These are phyloP conservation scores for Moricandia moricandioides DNA, from an alignment of 345 rosid genomes.

Conservation along the genomic window DNA sequence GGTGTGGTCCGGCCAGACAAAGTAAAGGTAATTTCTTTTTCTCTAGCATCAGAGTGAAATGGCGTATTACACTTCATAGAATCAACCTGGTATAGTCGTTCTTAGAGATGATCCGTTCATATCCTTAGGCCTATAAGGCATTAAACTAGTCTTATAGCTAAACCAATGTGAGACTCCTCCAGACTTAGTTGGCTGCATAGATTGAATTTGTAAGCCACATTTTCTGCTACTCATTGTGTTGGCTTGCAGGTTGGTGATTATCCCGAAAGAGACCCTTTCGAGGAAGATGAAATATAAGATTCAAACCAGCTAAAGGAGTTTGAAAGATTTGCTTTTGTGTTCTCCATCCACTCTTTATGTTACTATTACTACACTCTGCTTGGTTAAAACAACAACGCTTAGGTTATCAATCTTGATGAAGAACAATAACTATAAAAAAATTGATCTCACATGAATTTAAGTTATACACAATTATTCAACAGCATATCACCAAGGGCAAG, in stretches of 20 bases:
- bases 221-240: not conserved
- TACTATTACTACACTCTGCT: conserved; percentile 1
- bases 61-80: too few relatives aligned
- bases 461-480: conserved; percentile 21
- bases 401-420: too few relatives aligned
- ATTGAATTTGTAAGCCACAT: not conserved
- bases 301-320: conserved; percentile 6
- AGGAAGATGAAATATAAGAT: conserved; percentile 74
- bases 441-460: too few relatives aligned
- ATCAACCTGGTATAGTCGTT: too few relatives aligned
- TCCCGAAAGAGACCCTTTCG: conserved; percentile 82
- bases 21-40: conserved; percentile 51
- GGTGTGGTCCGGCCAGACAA: conserved; percentile 86
- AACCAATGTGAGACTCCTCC: too few relatives aligned
- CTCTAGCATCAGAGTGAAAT: too few relatives aligned
- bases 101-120: too few relatives aligned
- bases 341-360: conserved; percentile 6
- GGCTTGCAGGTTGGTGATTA: conserved; percentile 75
- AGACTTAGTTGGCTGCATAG: not conserved
- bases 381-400: conserved; percentile 4
- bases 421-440: too few relatives aligned
- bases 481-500: not conserved
- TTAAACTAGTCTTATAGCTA: too few relatives aligned
- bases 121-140: too few relatives aligned
- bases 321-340: conserved; percentile 11